These are phyloP conservation scores for Kodamaea kakaduensis DNA, from an alignment of 805 yeast genomes.

Conservation along the genomic window DNA sequence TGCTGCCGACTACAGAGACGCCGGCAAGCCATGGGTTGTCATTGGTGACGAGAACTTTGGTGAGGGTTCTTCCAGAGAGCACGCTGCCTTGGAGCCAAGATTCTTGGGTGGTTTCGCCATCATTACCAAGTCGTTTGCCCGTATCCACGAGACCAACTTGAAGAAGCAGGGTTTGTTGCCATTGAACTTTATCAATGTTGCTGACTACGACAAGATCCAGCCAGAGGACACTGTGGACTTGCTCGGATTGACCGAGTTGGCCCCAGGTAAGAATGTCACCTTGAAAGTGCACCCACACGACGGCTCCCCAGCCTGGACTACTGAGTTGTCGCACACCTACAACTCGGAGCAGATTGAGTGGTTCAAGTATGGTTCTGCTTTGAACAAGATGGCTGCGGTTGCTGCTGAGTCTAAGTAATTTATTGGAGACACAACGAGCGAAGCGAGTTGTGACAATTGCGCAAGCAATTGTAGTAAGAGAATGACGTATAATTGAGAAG, in stretches of 20 bases:
- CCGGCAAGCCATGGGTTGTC: conserved; percentile 93
- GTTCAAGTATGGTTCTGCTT: conserved; percentile 99
- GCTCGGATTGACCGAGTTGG: conserved; percentile 73
- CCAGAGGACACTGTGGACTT: conserved; percentile 88
- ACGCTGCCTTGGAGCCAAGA: conserved; percentile 99
- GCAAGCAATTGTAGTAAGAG: too few relatives aligned
- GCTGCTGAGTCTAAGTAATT: conserved; percentile 4
- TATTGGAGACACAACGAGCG: too few relatives aligned
- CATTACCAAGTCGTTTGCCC: conserved; percentile 95
- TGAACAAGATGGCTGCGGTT: conserved; percentile 80
- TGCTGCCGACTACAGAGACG: conserved; percentile 90
- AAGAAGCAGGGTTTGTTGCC: conserved; percentile 99
- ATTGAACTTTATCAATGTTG: conserved; percentile 84
- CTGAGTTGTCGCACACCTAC: conserved; percentile 93
- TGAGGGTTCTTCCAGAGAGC: conserved; percentile 99
- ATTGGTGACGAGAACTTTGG: conserved; percentile 98
- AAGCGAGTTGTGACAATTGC: too few relatives aligned
- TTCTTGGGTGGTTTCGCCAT: conserved; percentile 98
- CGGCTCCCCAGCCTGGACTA: conserved; percentile 78
- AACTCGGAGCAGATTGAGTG: conserved; percentile 96
- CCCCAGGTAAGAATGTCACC: conserved; percentile 89
- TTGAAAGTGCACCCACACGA: conserved; percentile 70
- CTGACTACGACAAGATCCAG: conserved; percentile 90
- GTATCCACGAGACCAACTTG: conserved; percentile 99
- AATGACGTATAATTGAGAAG: too few relatives aligned